Evolutionary conservation across 1,139 yeast genomes (phyloP), one percentile per base, ranked within the genome.

Genomic region (Taphrina sp.): DNA sequence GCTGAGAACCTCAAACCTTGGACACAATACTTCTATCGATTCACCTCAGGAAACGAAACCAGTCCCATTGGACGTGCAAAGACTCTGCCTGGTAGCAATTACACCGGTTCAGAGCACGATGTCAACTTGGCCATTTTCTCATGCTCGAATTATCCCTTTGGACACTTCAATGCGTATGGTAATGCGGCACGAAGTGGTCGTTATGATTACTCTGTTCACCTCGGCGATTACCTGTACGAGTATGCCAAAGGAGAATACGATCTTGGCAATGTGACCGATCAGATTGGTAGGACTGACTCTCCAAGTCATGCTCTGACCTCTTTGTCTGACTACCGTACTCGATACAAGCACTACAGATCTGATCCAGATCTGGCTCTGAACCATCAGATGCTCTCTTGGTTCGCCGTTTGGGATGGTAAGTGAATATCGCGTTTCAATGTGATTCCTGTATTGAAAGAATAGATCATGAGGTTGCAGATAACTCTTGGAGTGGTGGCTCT

Each of bases 211-310:
- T 23, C 31, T 3, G 29, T 44, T 7, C 49, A 44, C 29, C 47
- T 31, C 12, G 49, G 49, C 12, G 49, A 44, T n/a, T 44, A 44
- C 39, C 10, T 44, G 3, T 44, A 44, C 39, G 49, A 44, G 41
- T 44, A 44, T 16, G 20, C 16, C 5, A 20, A 26, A 5, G 49
- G 49, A n/a, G 46, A n/a, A n/a, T 44, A 34, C 28, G 49, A 26
- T 14, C 29, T 20, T 29, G 49, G 49, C 16, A 29, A 31, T n/a
- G 16, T n/a, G 8, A 44, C 31, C 23, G 39, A 34, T 19, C 5
- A n/a, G n/a, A 44, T 31, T 17, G 33, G 33, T 12, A 28, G 28
- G 5, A 23, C 49, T 4, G 31, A 44, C 29, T 31, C 22, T 28
- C 34, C 34, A 1, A 26, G 28, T 7, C n/a, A n/a, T 2, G 49